Conservation (phyloP, 352 stramenopile genomes). For the Globisporangium radiosum region DNA sequence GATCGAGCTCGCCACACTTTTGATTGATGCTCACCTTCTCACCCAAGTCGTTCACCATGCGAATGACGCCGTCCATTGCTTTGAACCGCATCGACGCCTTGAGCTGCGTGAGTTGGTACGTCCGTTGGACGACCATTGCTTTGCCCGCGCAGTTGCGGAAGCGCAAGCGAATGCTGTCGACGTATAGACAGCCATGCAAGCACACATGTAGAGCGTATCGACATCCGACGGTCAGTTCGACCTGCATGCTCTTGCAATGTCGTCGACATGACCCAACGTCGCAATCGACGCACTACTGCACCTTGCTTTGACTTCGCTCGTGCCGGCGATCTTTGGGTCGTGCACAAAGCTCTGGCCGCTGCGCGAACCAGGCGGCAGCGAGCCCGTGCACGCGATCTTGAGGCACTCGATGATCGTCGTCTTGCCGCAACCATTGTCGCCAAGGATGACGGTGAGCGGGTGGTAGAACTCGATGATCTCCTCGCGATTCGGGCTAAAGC, state of each 20-base stretch:
- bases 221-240: too few relatives aligned
- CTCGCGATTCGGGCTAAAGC: conserved; percentile 95
- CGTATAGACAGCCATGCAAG: background rate
- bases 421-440: conserved; percentile 97
- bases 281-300: background rate
- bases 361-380: conserved; percentile 86
- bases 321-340: conserved; percentile 90
- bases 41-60: conserved; percentile 85
- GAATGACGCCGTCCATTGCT: conserved; percentile 93
- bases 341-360: conserved; percentile 95
- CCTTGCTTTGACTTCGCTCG: conserved; percentile 89
- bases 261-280: too few relatives aligned
- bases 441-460: conserved; percentile 98
- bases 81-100: conserved; percentile 92
- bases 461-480: conserved; percentile 97
- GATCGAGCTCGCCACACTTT: conserved; percentile 95
- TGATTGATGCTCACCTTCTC: conserved; percentile 90
- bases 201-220: background rate
- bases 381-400: conserved; percentile 95
- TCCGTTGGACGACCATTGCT: conserved; percentile 90
- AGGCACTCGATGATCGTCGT: conserved; percentile 99
- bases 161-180: conserved; percentile 68
- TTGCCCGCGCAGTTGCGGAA: conserved; percentile 90
- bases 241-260: too few relatives aligned
- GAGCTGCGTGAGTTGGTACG: conserved; percentile 93